A percentile compares a stretch with the other conserved stretches of the same genome.
These are phyloP conservation scores for Cucurbita argyrosperma DNA, from an alignment of 306 rosid species.

Conservation along the genomic window DNA sequence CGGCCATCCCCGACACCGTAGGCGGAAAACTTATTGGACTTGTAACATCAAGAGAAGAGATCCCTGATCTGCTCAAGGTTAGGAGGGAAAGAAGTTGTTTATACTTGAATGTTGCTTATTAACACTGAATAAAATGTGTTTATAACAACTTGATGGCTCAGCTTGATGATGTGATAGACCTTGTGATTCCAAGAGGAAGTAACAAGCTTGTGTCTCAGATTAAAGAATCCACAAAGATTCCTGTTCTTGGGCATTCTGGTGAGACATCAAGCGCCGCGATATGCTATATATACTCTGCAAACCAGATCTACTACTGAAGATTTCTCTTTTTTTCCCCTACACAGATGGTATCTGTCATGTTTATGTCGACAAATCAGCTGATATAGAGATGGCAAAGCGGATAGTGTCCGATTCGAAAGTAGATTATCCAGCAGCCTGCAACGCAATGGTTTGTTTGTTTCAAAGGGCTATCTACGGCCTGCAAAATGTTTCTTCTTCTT, in stretches of 20 bases:
- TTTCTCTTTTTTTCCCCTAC: slow-evolving; percentile 11
- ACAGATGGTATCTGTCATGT: slow-evolving; percentile 86
- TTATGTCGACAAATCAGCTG: slow-evolving; percentile 64
- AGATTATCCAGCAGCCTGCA: slow-evolving; percentile 76
- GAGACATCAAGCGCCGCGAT: slow-evolving; percentile 1
- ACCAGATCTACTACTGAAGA: not conserved
- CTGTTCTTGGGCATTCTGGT: slow-evolving; percentile 95
- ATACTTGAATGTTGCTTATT: not conserved
- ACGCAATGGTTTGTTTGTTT: slow-evolving; percentile 53
- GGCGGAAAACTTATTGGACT: slow-evolving; percentile 75
- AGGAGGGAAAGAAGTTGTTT: not conserved
- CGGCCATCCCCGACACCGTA: slow-evolving; percentile 49
- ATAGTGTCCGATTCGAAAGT: slow-evolving; percentile 66
- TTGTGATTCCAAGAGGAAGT: slow-evolving; percentile 93
- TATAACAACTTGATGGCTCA: slow-evolving; percentile 22
- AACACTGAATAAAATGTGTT: not conserved
- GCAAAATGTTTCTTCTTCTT: not conserved
- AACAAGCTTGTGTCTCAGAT: slow-evolving; percentile 76
- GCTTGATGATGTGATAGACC: slow-evolving; percentile 94
- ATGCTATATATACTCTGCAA: not conserved
- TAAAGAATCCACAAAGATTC: slow-evolving; percentile 79
- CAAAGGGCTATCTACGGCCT: not conserved
- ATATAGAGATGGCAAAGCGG: slow-evolving; percentile 58
- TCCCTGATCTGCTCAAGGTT: slow-evolving; percentile 86
- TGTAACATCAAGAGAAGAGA: slow-evolving; percentile 74